These are phyloP conservation scores for Camillea tinctor DNA, from an alignment of 2,329 filamentous ascomycete genomes.

Conservation along the genomic window DNA sequence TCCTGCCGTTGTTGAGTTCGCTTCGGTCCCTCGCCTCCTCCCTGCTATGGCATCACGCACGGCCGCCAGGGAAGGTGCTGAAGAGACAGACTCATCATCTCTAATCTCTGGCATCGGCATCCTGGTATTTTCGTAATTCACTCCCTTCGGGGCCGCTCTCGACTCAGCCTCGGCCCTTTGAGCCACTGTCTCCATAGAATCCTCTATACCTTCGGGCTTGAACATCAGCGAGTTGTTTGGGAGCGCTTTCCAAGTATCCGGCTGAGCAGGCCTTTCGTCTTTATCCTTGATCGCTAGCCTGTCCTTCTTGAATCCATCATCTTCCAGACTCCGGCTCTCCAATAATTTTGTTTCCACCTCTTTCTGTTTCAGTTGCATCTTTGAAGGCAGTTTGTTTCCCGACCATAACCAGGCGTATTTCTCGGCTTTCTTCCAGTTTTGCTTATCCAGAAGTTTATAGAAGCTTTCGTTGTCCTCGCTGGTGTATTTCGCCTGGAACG, in stretches of 20 bases:
- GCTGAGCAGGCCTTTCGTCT: constrained; percentile 70
- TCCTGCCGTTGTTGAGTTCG: constrained; percentile 59
- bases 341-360: constrained; percentile 56
- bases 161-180: constrained; percentile 70
- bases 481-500: constrained; percentile 91
- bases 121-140: constrained; percentile 82
- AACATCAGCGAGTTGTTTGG: constrained; percentile 92
- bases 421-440: constrained; percentile 79
- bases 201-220: constrained; percentile 62
- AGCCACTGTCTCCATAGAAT: constrained; percentile 58
- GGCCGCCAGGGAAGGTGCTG: constrained; percentile 81
- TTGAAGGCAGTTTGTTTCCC: constrained; percentile 82
- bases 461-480: constrained; percentile 98
- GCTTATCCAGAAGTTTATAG: constrained; percentile 84
- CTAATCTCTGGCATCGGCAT: constrained; percentile 53
- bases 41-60: constrained; percentile 83
- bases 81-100: constrained; percentile 50
- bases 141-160: constrained; percentile 70
- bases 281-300: constrained; percentile 64
- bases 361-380: constrained; percentile 70
- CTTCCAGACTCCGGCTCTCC: constrained; percentile 46
- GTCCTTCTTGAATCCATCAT: constrained; percentile 58
- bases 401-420: constrained; percentile 89
- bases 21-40: constrained; percentile 59
- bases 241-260: constrained; percentile 71